phyloP scores from a whole-genome alignment of 306 rosid species.

The Psophocarpus tetragonolobus region DNA sequence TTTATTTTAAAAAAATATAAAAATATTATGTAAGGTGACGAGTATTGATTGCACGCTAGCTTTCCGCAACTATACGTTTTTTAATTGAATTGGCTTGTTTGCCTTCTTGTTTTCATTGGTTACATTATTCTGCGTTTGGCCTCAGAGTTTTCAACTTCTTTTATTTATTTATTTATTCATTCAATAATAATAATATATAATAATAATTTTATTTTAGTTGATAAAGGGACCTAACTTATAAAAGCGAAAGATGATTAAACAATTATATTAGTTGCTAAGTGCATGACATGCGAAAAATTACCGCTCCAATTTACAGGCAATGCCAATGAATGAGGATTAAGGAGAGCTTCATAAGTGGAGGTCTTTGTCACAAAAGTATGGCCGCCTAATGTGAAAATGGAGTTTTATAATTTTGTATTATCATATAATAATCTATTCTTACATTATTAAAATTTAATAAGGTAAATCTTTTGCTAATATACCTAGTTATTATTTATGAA shows the following conservation, averaged over 20 bases:
- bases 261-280: neutral
- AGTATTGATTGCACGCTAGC: slow-evolving; percentile 49
- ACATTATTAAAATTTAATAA: neutral
- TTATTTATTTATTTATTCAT: neutral
- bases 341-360: slow-evolving; percentile 14
- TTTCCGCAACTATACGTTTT: slow-evolving; percentile 42
- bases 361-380: slow-evolving; percentile 18
- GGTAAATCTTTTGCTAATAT: neutral
- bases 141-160: slow-evolving; percentile 19
- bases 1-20: slow-evolving; percentile 24
- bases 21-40: slow-evolving; percentile 46
- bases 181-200: neutral
- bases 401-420: neutral
- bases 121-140: slow-evolving; percentile 42
- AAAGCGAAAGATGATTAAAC: slow-evolving; percentile 37
- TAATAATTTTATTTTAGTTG: neutral
- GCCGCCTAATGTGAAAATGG: neutral
- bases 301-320: slow-evolving; percentile 23
- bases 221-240: slow-evolving; percentile 32
- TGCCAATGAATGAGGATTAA: neutral
- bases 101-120: slow-evolving; percentile 15
- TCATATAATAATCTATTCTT: neutral
- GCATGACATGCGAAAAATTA: slow-evolving; percentile 26
- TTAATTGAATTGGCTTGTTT: slow-evolving; percentile 24
- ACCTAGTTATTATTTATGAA: neutral